Evolutionary conservation across 176 grass and related monocot species (phyloP), one percentile per base, ranked within the genome.

Genomic region (Ananas comosus): DNA sequence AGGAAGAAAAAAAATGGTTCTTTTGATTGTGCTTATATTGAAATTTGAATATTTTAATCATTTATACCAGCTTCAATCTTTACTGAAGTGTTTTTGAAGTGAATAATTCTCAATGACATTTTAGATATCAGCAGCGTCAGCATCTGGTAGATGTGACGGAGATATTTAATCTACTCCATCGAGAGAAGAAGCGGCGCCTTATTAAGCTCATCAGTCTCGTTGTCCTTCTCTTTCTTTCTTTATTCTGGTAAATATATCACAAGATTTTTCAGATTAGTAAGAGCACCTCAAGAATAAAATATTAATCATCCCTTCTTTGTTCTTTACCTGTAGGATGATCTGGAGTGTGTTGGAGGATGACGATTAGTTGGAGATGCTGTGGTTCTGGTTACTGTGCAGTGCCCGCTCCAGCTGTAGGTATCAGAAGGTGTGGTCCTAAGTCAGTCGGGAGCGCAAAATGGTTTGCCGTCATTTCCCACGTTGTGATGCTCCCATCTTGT

Each of bases 71-170:
- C 23, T 42, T 42, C 3, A 22, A 61, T 19, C 10, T 61, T 18
- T 61, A 10, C 56, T 61, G 16, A 17, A 10, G 16, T 1, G 16
- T 21, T 59, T 59, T 19, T 14, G 16, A 61, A 10, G 56, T 61
- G 56, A 61, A 61, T 10, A 59, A 9, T 76, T 73, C 64, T 68
- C 68, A 65, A 73, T 76, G 9, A 76, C 21, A 70, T 74, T 80
- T 4, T 72, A 99, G 94, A 75, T 99, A 99, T 69, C 65, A 88
- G 63, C 77, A 78, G 0, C 83, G 77, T 2, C 89, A 93, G 33
- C 84, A 99, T 84, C 72, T 99, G 16, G 86, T 99, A 79, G 94
- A 99, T 84, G 89, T 99, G 13, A 99, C 94, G 0, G 94, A 99
- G 85, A 93, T 99, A 77, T 99, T 93, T 93, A 99, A 99, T 88